phyloP scores from a whole-genome alignment of 1,284 basidiomycete genomes.

The Prillingera fragicola region DNA sequence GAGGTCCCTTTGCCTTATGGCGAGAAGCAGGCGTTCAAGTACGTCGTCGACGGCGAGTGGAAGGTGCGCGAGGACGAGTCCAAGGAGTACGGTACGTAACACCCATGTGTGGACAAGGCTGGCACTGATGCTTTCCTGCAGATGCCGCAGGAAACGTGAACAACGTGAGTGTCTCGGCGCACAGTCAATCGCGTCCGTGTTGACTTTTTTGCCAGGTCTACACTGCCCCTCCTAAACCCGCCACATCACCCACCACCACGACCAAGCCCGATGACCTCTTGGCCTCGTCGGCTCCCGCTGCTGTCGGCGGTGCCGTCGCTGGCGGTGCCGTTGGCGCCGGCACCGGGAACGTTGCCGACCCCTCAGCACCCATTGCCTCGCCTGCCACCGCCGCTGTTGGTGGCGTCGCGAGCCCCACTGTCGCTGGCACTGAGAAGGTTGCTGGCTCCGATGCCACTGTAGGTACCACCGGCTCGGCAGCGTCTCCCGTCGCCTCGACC shows the following conservation, averaged over 20 bases:
- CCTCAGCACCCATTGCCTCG: conserved; percentile 6
- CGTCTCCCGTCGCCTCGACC: neutral
- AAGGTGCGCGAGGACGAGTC: conserved; percentile 48
- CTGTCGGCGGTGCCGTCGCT: no score
- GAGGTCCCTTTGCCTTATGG: conserved; percentile 40
- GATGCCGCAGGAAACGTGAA: conserved; percentile 49
- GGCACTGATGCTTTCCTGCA: conserved; percentile 15
- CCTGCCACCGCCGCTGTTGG: conserved; percentile 1
- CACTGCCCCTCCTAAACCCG: conserved; percentile 29
- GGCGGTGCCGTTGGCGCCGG: conserved; percentile 4
- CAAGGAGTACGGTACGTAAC: conserved; percentile 46
- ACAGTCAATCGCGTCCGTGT: neutral
- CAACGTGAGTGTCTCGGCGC: conserved; percentile 30
- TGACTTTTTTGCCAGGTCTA: conserved; percentile 24
- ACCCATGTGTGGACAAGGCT: neutral
- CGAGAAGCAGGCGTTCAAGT: conserved; percentile 48
- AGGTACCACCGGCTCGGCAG: no score
- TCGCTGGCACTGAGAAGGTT: neutral
- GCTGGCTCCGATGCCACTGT: conserved; percentile 1
- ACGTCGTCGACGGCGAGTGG: conserved; percentile 49
- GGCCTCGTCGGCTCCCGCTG: conserved; percentile 26
- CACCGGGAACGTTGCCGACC: conserved; percentile 10
- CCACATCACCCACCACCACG: conserved; percentile 11
- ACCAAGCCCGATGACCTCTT: conserved; percentile 24
- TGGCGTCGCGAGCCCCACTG: conserved; percentile 4